Evolutionary conservation across 2,329 filamentous ascomycete species (phyloP).

Genomic region (Trichoderma sp.): DNA sequence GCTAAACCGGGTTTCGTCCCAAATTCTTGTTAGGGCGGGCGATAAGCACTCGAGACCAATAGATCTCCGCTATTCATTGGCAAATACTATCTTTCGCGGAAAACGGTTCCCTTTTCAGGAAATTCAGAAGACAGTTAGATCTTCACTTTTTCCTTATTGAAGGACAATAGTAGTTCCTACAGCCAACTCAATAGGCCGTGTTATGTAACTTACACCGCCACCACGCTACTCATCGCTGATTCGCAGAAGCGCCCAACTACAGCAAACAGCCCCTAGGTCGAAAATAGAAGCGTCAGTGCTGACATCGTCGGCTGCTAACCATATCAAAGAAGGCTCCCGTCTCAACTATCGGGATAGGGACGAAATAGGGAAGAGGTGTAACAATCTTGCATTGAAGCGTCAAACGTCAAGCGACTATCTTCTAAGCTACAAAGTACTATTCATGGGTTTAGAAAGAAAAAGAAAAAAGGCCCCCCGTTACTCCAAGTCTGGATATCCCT

Average conservation of each 20-base stretch:
- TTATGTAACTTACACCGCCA: neutral
- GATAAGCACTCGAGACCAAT: neutral
- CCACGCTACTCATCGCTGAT: neutral
- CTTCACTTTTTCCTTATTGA: neutral
- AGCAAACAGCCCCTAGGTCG: neutral
- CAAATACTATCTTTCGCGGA: neutral
- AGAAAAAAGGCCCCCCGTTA: neutral
- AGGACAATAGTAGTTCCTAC: neutral
- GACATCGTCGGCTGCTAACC: conserved; percentile 6
- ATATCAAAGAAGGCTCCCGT: neutral
- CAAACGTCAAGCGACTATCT: conserved; percentile 5
- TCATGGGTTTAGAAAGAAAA: neutral
- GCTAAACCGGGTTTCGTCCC: neutral
- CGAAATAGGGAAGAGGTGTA: neutral
- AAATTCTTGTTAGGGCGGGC: neutral
- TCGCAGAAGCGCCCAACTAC: neutral
- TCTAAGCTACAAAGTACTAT: neutral
- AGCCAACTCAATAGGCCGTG: neutral
- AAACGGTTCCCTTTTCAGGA: neutral
- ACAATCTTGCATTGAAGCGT: conserved; percentile 4
- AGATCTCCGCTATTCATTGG: neutral
- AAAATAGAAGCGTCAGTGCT: conserved; percentile 19
- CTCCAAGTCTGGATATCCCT: conserved; percentile 15
- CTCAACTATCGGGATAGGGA: neutral
- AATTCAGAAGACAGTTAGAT: neutral